These are phyloP conservation scores for Russula lepida DNA, from an alignment of 768 basidiomycete genomes.

Conservation along the genomic window DNA sequence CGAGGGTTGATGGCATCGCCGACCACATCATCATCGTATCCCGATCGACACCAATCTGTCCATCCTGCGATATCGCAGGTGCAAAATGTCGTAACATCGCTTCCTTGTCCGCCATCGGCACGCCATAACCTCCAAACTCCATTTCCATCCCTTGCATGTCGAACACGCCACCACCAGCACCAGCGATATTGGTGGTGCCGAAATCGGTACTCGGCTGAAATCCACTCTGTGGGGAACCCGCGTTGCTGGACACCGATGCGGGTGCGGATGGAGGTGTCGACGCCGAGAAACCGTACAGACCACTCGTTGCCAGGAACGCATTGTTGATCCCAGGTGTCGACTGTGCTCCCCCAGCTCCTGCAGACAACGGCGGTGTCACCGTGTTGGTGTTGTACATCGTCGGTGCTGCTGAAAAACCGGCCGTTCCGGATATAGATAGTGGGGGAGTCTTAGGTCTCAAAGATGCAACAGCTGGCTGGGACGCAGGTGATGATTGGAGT, in stretches of 20 bases:
- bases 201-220: constrained; percentile 4
- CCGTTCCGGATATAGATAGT: background rate
- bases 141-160: constrained; percentile 8
- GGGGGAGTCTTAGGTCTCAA: background rate
- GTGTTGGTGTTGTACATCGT: background rate
- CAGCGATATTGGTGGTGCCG: background rate
- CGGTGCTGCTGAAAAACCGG: background rate
- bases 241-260: background rate
- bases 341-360: background rate
- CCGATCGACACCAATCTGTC: constrained; percentile 19
- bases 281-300: background rate
- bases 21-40: constrained; percentile 23
- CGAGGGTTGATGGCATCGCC: constrained; percentile 13
- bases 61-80: constrained; percentile 6
- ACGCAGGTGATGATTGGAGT: background rate
- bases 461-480: background rate
- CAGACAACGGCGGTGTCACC: background rate
- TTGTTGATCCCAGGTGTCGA: background rate
- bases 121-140: constrained; percentile 10
- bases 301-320: background rate
- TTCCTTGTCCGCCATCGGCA: constrained; percentile 2
- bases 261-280: background rate
- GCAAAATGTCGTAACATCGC: constrained; percentile 8
- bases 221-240: background rate
- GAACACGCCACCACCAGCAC: background rate